These are phyloP conservation scores for Cicer cuneatum DNA, from an alignment of 306 rosid species.

Conservation along the genomic window DNA sequence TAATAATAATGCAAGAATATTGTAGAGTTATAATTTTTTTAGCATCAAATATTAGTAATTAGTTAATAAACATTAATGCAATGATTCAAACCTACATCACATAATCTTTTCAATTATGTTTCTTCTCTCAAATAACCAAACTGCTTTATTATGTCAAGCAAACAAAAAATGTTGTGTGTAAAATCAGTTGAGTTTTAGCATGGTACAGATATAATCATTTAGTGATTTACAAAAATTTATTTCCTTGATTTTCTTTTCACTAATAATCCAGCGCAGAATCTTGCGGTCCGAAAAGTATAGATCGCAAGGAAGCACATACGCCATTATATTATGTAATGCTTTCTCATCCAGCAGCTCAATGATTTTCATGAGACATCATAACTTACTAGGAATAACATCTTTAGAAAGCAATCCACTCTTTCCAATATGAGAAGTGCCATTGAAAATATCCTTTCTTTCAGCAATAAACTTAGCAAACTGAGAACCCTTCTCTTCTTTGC, in stretches of 20 bases:
- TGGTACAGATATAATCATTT: constrained; percentile 15
- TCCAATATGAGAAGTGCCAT: constrained; percentile 48
- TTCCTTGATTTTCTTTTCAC: constrained; percentile 36
- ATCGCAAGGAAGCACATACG: constrained; percentile 27
- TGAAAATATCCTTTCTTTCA: constrained; percentile 65
- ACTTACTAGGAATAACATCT: constrained; percentile 64
- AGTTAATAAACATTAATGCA: no score
- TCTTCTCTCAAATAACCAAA: no score
- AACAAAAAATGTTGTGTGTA: neutral
- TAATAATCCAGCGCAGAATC: constrained; percentile 27
- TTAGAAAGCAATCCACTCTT: constrained; percentile 51
- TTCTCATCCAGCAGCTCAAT: constrained; percentile 20
- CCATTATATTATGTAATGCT: constrained; percentile 16
- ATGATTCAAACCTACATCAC: no score
- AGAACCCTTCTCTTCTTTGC: constrained; percentile 69
- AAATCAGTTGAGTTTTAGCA: neutral
- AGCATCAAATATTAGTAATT: no score
- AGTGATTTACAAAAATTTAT: neutral
- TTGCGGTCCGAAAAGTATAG: neutral
- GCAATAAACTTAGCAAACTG: constrained; percentile 81
- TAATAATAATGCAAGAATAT: neutral
- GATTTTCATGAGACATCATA: constrained; percentile 54
- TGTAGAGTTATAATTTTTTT: no score
- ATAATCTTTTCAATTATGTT: no score
- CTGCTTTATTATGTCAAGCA: neutral